phyloP scores from a whole-genome alignment of 148 eudicot species.

The Beta vulgaris region DNA sequence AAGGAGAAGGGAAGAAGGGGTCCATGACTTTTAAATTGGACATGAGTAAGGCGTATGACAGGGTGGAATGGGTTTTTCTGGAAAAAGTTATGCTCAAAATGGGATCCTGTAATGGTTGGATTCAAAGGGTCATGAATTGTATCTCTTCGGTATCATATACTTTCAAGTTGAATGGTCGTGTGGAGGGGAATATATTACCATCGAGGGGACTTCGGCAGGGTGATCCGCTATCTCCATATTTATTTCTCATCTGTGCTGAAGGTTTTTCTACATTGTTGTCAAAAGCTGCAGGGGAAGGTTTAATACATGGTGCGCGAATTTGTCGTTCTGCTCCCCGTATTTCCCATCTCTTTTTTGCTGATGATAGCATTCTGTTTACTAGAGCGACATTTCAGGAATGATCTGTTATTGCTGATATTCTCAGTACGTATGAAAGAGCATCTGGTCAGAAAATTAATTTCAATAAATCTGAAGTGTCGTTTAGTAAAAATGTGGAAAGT shows the following conservation, averaged over 20 bases:
- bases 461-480: no score
- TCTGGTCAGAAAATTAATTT: no score
- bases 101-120: background rate
- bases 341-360: background rate
- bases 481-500: no score
- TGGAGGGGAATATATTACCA: background rate
- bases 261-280: background rate
- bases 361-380: background rate
- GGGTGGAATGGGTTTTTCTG: background rate
- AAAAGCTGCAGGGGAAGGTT: background rate
- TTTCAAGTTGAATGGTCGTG: background rate
- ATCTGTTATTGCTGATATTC: no score
- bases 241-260: background rate
- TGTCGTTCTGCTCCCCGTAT: background rate
- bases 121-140: background rate
- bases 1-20: background rate
- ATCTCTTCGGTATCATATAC: background rate
- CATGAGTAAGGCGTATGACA: background rate
- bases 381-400: no score
- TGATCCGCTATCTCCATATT: background rate
- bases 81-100: background rate
- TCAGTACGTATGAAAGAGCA: no score
- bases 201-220: background rate
- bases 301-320: background rate
- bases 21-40: background rate